phyloP scores from a whole-genome alignment of 2,329 filamentous ascomycete genomes.

The Ilyonectria mors-panacis region DNA sequence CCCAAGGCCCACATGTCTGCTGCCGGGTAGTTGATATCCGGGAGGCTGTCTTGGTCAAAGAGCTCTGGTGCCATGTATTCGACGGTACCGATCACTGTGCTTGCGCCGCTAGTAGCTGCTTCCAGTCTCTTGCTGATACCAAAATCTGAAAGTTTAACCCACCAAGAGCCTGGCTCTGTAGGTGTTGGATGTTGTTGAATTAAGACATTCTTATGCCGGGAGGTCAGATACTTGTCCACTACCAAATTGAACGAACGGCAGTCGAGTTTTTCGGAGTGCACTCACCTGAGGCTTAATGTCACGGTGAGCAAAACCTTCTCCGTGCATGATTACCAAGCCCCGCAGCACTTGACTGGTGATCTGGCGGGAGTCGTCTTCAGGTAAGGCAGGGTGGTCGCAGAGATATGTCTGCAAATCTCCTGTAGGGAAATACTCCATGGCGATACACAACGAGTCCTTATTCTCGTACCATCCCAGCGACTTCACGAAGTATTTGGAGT shows the following conservation, averaged over 20 bases:
- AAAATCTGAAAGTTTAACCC: slow-evolving; percentile 44
- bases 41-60: background rate
- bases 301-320: slow-evolving; percentile 40
- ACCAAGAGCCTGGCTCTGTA: slow-evolving; percentile 31
- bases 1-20: slow-evolving; percentile 46
- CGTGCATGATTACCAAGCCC: slow-evolving; percentile 41
- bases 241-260: background rate
- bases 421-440: slow-evolving; percentile 45
- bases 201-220: slow-evolving; percentile 36
- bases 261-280: background rate
- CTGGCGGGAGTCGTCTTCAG: slow-evolving; percentile 35
- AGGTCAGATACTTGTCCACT: background rate
- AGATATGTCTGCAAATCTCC: slow-evolving; percentile 43
- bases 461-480: slow-evolving; percentile 44
- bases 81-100: slow-evolving; percentile 27
- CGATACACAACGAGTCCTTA: slow-evolving; percentile 35
- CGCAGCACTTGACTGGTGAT: slow-evolving; percentile 40
- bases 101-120: background rate
- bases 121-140: slow-evolving; percentile 43
- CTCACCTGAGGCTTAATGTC: slow-evolving; percentile 43
- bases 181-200: slow-evolving; percentile 33
- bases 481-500: slow-evolving; percentile 44
- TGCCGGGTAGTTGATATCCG: slow-evolving; percentile 18
- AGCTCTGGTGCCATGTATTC: slow-evolving; percentile 42
- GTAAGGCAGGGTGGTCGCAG: slow-evolving; percentile 10